phyloP scores from a whole-genome alignment of 1,284 basidiomycete species.

The Leccinum pachyderme region DNA sequence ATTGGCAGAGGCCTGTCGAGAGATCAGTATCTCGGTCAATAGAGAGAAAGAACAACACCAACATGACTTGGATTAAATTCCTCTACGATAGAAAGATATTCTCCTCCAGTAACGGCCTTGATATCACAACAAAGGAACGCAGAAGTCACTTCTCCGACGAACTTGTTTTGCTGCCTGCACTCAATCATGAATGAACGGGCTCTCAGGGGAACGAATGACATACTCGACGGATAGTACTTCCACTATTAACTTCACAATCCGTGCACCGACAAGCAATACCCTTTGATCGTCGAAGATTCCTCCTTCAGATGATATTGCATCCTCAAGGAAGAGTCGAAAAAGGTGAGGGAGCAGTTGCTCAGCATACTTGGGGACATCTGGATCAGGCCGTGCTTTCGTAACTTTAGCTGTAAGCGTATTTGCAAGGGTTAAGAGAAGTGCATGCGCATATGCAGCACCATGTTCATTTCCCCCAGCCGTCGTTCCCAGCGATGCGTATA shows the following conservation, averaged over 20 bases:
- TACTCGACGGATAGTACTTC: constrained; percentile 64
- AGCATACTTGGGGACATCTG: constrained; percentile 77
- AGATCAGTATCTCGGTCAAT: neutral
- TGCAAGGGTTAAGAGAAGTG: constrained; percentile 71
- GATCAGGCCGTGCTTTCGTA: constrained; percentile 45
- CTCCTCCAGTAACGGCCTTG: constrained; percentile 51
- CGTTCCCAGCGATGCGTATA: constrained; percentile 17
- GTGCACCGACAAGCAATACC: constrained; percentile 62
- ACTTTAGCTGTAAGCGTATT: constrained; percentile 70
- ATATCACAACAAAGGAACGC: constrained; percentile 64
- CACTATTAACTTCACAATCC: constrained; percentile 67
- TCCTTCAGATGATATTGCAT: constrained; percentile 42
- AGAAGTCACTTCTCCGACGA: constrained; percentile 50
- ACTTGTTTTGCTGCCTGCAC: constrained; percentile 55
- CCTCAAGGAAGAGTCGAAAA: constrained; percentile 67
- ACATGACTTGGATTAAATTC: constrained; percentile 28
- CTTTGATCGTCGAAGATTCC: constrained; percentile 56
- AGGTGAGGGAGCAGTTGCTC: constrained; percentile 72
- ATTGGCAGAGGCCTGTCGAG: constrained; percentile 44
- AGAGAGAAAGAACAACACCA: constrained; percentile 9
- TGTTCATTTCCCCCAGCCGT: constrained; percentile 34
- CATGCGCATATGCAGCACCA: constrained; percentile 76
- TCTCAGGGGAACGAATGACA: constrained; percentile 31
- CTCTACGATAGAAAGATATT: constrained; percentile 13
- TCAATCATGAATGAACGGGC: constrained; percentile 12